A percentile compares a stretch with the other conserved stretches of the same genome.
phyloP scores from a whole-genome alignment of 164 flowering plant genomes.

The Berberis thunbergii region DNA sequence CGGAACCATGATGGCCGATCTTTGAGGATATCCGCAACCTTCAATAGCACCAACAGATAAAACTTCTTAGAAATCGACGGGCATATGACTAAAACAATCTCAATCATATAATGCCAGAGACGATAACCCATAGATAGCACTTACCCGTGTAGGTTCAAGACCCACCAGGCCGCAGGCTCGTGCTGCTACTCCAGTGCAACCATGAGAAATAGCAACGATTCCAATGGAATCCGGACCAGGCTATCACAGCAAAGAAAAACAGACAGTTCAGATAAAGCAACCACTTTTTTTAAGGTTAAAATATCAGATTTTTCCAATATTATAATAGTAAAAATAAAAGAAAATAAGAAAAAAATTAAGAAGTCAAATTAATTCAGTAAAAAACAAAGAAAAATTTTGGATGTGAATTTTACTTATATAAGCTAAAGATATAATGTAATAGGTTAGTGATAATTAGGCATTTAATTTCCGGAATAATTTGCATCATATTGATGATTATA shows the following conservation, averaged over 20 bases:
- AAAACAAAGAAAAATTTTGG: too few species aligned
- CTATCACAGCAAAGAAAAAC: conserved; percentile 23
- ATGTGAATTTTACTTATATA: too few species aligned
- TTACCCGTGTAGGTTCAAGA: conserved; percentile 86
- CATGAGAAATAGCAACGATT: conserved; percentile 97
- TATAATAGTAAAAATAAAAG: too few species aligned
- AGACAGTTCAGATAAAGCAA: neutral
- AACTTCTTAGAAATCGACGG: neutral
- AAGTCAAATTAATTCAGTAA: too few species aligned
- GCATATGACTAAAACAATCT: neutral
- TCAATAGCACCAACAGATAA: conserved; percentile 9
- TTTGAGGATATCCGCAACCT: conserved; percentile 96
- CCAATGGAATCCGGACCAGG: conserved; percentile 99
- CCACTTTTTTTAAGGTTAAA: too few species aligned
- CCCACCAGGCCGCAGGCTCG: conserved; percentile 96
- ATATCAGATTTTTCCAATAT: too few species aligned
- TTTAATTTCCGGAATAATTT: too few species aligned
- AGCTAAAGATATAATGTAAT: too few species aligned
- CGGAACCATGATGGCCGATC: conserved; percentile 95
- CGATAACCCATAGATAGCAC: conserved; percentile 5
- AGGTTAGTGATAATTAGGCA: too few species aligned
- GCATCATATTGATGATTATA: too few species aligned
- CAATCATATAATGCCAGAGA: neutral
- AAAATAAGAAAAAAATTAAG: too few species aligned
- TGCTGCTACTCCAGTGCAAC: conserved; percentile 95